Evolutionary conservation across 768 basidiomycete species (phyloP), one percentile per base, ranked within the genome.

Genomic region (Thelephora ganbajun): DNA sequence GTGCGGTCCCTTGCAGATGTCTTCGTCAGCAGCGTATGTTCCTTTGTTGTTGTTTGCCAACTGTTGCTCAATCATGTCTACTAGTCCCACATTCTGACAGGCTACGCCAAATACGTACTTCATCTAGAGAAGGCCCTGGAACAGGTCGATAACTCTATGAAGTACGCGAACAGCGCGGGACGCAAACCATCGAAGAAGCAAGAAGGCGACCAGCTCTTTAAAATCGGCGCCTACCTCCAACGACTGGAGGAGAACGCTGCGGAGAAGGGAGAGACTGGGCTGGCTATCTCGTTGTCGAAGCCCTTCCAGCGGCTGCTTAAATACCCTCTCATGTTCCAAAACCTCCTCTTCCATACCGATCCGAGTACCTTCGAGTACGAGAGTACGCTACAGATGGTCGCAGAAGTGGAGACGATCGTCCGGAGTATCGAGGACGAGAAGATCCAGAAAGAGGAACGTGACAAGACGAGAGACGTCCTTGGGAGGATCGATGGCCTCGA

Each of bases 401-500:
- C 91, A 16, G 92, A 98, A 63, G 88, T 99, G 6, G 96, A 99
- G 66, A 80, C 75, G 16, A 94, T 98, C 56, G 94, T 99, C 43
- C 76, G 94, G 41, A 88, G 86, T 51, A 97, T 99, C 48, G 94
- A 99, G 63, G 94, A 97, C 57, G 92, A 99, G 69, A 98, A 98
- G 70, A 86, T 91, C 48, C 84, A 87, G 61, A 89, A 90, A 63
- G 94, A 98, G 60, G 91, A 94, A 61, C 79, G 94, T 30, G 90
- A 96, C 65, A 86, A 84, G 69, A 96, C 93, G 2, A 72, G 94
- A 12, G 94, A 99, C 61, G 83, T 89, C 2, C 87, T 96, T 55
- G 96, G 93, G 3, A 80, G 96, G 6, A 97, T 99, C 26, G 96
- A 99, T 50, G 94, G 94, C 2, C 65, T 99, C 44, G 92, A 97